Base-by-base conservation (phyloP, 306 rosid species). In the Prunus kanzakura region DNA sequence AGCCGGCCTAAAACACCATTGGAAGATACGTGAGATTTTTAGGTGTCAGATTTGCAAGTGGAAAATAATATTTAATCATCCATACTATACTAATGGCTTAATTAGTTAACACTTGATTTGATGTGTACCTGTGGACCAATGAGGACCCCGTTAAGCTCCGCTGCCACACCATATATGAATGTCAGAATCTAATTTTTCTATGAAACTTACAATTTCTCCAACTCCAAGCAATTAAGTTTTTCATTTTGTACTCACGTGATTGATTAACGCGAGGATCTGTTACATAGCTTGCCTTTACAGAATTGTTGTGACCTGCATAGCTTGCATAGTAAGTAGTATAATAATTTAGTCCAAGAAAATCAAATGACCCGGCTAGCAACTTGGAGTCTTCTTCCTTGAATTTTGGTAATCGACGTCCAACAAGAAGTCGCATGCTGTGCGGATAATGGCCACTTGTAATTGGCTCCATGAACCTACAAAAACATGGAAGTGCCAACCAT, bases 401-500 rank as follows among this genome's bases (percentile, higher is more conserved):
- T 68, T 67, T 74, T 0, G 94, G 90, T 77, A 87, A 79, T 67
- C 91, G 87, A 0, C 51, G 60, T 67, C 87, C 87, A 6, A 81
- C 86, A 5, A 62, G 64, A 54, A 68, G 52, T 64, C 83, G 79
- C 85, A 90, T 86, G 63, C 74, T 83, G 16, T 78, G 76, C 2
- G 94, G 91, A 80, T 89, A 86, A 51, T 82, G 65, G 23, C 91
- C 94, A 13, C 83, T 76, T 47, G 82, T n/a, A 22, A 89, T 72
- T 2, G 94, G 91, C 20, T 84, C 87, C 90, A 89, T 82, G 70
- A 78, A 84, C 90, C 94, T 89, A 76, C 19, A 20, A 49, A 3
- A 22, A 64, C 1, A 3, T 25, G 55, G 18, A 11, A 61, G 14
- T 13, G 27, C 10, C n/a, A 27, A 29, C 16, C 65, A 47, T 20